Base-by-base conservation (phyloP, 805 yeast genomes). In the Suhomyces pyralidae region DNA sequence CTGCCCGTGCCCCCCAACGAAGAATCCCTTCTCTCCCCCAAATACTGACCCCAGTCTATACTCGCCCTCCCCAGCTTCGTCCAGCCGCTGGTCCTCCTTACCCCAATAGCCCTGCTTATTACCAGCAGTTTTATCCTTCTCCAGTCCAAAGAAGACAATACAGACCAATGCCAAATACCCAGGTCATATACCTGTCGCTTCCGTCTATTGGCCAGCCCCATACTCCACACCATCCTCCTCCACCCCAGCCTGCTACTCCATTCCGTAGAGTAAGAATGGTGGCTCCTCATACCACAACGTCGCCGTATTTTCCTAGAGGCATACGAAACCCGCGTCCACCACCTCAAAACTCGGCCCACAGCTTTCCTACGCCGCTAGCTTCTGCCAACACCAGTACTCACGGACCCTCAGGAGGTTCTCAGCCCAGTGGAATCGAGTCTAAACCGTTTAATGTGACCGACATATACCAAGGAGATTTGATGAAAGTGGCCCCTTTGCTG, bases 391-490 rank as follows among this genome's bases (percentile, higher is more conserved):
- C 50, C 40, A 46, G 12, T n/a, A n/a, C 7, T 7, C 17, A 36
- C 22, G 12, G 46, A 38, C 15, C 36, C 36, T 15, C 34, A 14
- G 32, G 17, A 10, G 7, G 28, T 15, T 6, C 20, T 25, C 34
- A 12, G 5, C n/a, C 51, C 15, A n/a, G 43, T 24, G 40, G 24
- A 20, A 14, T 26, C 9, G 50, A 45, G 6, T 17, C 43, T 3
- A 51, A 47, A 24, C 56, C 52, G 40, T 50, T 28, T 43, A 69
- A 73, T 45, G 82, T 79, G 1, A 73, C 80, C 4, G 84, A 81
- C 59, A 81, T 81, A 2, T 81, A 77, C 57, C 72, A 70, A 50
- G 79, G 78, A 2, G 81, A 78, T 53, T 68, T 69, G 42, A 65
- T 76, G 15, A 71, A 74, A 53, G 71, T 68, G 19, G 84, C 84